These are phyloP conservation scores for Didymella arachidicola DNA, from an alignment of 2,329 filamentous ascomycete genomes.

Conservation along the genomic window DNA sequence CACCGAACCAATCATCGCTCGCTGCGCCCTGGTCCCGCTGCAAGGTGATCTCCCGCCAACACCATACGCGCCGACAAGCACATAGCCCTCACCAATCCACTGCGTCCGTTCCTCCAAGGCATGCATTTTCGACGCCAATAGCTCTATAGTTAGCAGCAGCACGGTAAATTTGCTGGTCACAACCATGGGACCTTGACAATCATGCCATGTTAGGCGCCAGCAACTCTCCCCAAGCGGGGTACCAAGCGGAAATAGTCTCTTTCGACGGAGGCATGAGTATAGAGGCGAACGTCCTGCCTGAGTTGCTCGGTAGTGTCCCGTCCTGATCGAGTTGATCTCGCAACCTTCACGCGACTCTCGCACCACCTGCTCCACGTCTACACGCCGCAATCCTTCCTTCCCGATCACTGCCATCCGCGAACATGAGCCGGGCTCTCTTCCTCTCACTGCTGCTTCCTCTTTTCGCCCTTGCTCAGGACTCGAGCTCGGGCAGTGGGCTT, in stretches of 20 bases:
- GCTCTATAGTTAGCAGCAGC: conserved; percentile 41
- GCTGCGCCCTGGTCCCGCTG: conserved; percentile 30
- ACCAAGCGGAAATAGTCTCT: conserved; percentile 32
- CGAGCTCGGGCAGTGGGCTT: conserved; percentile 28
- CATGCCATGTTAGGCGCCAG: conserved; percentile 44
- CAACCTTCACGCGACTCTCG: conserved; percentile 41
- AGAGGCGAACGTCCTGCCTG: conserved; percentile 40
- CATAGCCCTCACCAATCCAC: conserved; percentile 42
- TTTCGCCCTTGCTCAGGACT: conserved; percentile 39
- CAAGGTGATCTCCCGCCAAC: conserved; percentile 43
- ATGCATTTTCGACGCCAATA: conserved; percentile 35
- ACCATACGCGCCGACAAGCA: conserved; percentile 44
- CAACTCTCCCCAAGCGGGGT: conserved; percentile 37
- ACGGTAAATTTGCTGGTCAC: conserved; percentile 13
- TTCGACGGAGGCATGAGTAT: conserved; percentile 42
- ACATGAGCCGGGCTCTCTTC: conserved; percentile 39
- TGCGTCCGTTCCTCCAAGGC: conserved; percentile 36
- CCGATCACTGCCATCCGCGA: conserved; percentile 21
- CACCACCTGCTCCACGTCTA: conserved; percentile 31
- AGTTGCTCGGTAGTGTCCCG: conserved; percentile 30
- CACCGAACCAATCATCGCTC: conserved; percentile 36
- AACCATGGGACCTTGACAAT: conserved; percentile 27
- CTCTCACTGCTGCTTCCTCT: conserved; percentile 40
- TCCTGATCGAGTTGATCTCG: conserved; percentile 40
- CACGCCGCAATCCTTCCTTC: conserved; percentile 20